These are phyloP conservation scores for Melanogaster broomeanus DNA, from an alignment of 768 basidiomycete genomes.

Conservation along the genomic window DNA sequence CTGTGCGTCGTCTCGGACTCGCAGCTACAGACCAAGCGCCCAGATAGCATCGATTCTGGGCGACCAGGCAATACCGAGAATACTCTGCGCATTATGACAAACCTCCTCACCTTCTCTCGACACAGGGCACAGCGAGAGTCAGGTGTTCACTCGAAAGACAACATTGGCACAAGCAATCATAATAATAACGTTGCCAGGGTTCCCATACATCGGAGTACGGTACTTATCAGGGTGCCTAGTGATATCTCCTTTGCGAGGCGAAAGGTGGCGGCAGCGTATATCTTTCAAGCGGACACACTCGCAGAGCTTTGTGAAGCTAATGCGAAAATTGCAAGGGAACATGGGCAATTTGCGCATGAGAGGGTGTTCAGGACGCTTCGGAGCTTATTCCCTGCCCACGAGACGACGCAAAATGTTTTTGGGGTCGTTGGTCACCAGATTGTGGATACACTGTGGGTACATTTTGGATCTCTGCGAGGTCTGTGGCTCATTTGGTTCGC, in stretches of 20 bases:
- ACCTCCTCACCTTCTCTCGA: constrained; percentile 63
- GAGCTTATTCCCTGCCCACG: constrained; percentile 44
- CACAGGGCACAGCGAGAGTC: constrained; percentile 39
- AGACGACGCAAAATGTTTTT: constrained; percentile 24
- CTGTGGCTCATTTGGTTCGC: constrained; percentile 2
- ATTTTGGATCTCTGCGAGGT: background rate
- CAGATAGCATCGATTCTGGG: constrained; percentile 40
- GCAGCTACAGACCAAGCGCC: constrained; percentile 59
- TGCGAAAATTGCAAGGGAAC: constrained; percentile 54
- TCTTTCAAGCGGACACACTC: constrained; percentile 45
- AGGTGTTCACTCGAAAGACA: constrained; percentile 43
- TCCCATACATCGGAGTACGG: constrained; percentile 53
- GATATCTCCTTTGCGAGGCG: constrained; percentile 49
- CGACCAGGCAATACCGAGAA: constrained; percentile 53
- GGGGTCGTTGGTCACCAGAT: constrained; percentile 36
- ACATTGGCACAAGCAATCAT: constrained; percentile 19
- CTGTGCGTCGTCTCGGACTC: constrained; percentile 62
- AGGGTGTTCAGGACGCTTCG: constrained; percentile 60
- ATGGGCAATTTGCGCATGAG: constrained; percentile 70
- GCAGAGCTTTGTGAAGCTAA: constrained; percentile 59
- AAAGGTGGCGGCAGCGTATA: constrained; percentile 64
- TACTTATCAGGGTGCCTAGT: constrained; percentile 56
- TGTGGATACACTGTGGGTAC: constrained; percentile 50
- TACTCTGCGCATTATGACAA: constrained; percentile 77
- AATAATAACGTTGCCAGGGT: constrained; percentile 17